phyloP scores from a whole-genome alignment of 75 land plant species.

The Sequoiadendron giganteum region DNA sequence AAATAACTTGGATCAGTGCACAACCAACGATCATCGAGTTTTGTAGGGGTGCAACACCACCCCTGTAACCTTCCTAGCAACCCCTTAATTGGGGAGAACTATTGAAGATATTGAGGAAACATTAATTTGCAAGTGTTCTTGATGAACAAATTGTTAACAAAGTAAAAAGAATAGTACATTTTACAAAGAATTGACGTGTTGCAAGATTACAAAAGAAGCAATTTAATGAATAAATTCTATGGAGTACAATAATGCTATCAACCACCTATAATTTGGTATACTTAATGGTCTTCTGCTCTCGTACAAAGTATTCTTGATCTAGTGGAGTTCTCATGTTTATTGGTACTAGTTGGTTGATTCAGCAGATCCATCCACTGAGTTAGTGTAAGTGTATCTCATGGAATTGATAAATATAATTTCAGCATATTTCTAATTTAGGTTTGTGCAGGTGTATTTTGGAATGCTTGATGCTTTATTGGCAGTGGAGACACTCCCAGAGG shows the following conservation, averaged over 20 bases:
- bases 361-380: neutral
- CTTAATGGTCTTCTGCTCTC: neutral
- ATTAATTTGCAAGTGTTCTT: neutral
- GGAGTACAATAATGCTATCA: neutral
- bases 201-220: neutral
- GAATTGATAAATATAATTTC: neutral
- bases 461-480: constrained; percentile 80
- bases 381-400: neutral
- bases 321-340: neutral
- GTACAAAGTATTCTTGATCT: neutral
- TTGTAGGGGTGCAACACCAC: too few relatives aligned
- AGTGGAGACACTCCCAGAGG: constrained; percentile 71
- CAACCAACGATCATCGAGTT: too few relatives aligned
- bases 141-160: neutral
- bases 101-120: neutral
- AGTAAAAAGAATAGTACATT: neutral
- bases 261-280: neutral
- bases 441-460: constrained; percentile 68
- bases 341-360: neutral
- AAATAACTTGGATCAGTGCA: too few relatives aligned
- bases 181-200: neutral
- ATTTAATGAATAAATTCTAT: neutral
- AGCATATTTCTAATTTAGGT: constrained; percentile 8
- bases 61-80: too few relatives aligned
- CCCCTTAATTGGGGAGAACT: neutral